Evolutionary conservation across 2,329 filamentous ascomycete species (phyloP), one percentile per base, ranked within the genome.

Genomic region (Neopestalotiopsis sp.): DNA sequence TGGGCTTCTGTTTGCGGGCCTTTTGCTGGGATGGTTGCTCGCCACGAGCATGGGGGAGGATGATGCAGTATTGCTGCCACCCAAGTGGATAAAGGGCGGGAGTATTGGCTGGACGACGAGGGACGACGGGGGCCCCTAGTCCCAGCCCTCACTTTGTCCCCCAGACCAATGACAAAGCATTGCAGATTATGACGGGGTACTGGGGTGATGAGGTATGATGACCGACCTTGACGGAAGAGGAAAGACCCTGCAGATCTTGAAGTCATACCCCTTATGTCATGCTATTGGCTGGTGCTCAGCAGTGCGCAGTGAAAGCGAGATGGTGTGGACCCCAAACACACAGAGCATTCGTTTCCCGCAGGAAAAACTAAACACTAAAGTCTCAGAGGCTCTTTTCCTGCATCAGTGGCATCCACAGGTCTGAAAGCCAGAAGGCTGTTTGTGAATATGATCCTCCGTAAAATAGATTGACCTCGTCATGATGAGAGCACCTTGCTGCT

Each of bases 181-280:
- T 24, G 32, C 28, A n/a, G 32, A 13, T 34, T 34, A 45, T 38
- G 42, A 58, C 32, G 61, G 68, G 32, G 66, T 42, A 17, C n/a
- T 42, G 57, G 61, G 53, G 32, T 24, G 61, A 20, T 13, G 40
- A 40, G 38, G 17, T 28, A 59, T 34, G 56, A 56, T 24, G 56
- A 59, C 20, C 68, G 24, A 56, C 53, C 24, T 64, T 24, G 65
- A 68, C 68, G 69, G 70, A 71, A 70, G 1, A 58, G 74, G 74
- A 71, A 78, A 75, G 76, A 77, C 77, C 77, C 77, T 79, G 76
- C 73, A 76, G 77, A 78, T 79, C 77, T 62, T 77, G 76, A 78
- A 74, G 76, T 77, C 76, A 79, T 77, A 67, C 70, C 69, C 45
- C 72, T 67, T 75, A 76, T 76, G 74, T 76, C 75, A 76, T 76